Evolutionary conservation across 2,329 filamentous ascomycete species (phyloP).

Genomic region (Rhytidhysteron rufulum): DNA sequence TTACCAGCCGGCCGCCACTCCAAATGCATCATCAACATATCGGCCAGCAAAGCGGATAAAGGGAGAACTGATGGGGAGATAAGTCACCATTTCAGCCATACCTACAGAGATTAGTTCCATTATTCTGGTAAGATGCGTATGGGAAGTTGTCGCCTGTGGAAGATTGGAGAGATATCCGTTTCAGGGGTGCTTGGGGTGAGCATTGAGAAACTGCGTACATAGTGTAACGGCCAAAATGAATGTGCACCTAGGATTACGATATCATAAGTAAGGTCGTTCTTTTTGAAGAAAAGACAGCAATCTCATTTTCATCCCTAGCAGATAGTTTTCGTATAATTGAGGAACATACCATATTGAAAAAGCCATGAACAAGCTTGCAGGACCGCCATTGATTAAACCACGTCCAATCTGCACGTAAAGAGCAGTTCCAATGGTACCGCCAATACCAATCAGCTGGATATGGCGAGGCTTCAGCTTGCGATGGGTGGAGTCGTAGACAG

Average conservation of each 20-base stretch:
- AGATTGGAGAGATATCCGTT: neutral
- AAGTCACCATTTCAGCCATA: conserved; percentile 74
- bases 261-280: conserved; percentile 1
- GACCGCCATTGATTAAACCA: conserved; percentile 45
- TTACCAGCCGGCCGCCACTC: conserved; percentile 68
- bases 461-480: conserved; percentile 44
- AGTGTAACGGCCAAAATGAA: conserved; percentile 40
- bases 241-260: conserved; percentile 30
- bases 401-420: conserved; percentile 46
- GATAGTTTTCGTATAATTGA: conserved; percentile 24
- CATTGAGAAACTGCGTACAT: conserved; percentile 24
- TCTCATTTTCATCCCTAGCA: neutral
- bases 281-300: neutral
- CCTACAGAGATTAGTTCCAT: conserved; percentile 20
- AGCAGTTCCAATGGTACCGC: conserved; percentile 47
- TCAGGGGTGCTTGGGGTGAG: conserved; percentile 6
- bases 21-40: conserved; percentile 72
- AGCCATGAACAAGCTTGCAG: conserved; percentile 44
- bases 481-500: conserved; percentile 38
- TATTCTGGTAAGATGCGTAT: conserved; percentile 1
- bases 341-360: conserved; percentile 42
- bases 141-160: conserved; percentile 4
- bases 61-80: conserved; percentile 70
- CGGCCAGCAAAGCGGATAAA: conserved; percentile 75
- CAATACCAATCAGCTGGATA: conserved; percentile 46